phyloP scores from a whole-genome alignment of 2,329 filamentous ascomycete genomes.

The Thermothelomyces thermophilus region DNA sequence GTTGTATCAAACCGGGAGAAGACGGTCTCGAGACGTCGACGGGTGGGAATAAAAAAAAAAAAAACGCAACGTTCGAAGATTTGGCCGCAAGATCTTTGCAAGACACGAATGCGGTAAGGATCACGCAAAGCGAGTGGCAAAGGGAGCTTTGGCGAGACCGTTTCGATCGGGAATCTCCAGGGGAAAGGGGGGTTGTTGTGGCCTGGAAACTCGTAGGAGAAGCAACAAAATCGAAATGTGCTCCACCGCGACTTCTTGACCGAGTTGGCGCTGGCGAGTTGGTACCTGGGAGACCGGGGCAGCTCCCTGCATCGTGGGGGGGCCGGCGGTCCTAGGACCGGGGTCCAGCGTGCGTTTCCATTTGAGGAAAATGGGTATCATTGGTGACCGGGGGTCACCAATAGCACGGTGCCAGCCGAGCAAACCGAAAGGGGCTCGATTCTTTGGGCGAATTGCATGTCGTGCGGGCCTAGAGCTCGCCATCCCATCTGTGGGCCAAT shows the following conservation, averaged over 20 bases:
- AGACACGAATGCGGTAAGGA: too few relatives aligned
- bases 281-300: slow-evolving; percentile 19
- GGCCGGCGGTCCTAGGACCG: neutral
- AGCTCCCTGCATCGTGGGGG: slow-evolving; percentile 12
- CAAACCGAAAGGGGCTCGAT: slow-evolving; percentile 5
- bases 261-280: slow-evolving; percentile 7
- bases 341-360: slow-evolving; percentile 2
- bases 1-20: neutral
- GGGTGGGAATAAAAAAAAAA: too few relatives aligned
- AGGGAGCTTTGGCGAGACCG: too few relatives aligned
- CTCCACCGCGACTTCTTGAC: slow-evolving; percentile 17
- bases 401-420: slow-evolving; percentile 3
- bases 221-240: slow-evolving; percentile 15
- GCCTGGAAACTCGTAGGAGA: neutral
- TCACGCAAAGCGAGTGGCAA: too few relatives aligned
- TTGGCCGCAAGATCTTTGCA: neutral
- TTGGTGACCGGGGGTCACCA: slow-evolving; percentile 4
- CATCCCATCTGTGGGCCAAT: slow-evolving; percentile 13
- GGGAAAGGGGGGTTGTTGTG: too few relatives aligned
- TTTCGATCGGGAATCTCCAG: neutral
- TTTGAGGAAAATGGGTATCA: slow-evolving; percentile 11
- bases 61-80: neutral
- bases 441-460: slow-evolving; percentile 1
- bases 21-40: neutral
- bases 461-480: slow-evolving; percentile 10